Base-by-base conservation (phyloP, 257 asterid species). In the Przewalskia tangutica region DNA sequence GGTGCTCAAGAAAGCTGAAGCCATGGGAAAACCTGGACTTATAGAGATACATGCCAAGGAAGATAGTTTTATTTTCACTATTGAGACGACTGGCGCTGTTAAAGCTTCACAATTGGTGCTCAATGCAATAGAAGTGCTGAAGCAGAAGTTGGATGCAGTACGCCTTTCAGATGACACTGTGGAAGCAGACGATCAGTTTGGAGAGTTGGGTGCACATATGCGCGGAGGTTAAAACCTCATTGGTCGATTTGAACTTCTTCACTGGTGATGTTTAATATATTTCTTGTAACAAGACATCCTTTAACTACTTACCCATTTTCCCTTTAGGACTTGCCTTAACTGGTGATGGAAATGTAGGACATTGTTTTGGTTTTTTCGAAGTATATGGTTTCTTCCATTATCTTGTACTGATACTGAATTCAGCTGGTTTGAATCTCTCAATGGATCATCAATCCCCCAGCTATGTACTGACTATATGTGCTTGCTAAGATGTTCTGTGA, bases 141-240 rank as follows among this genome's bases (percentile, higher is more conserved):
- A 94, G 87, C 97, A 89, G 87, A 96, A 96, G 87, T 71, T 94
- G 87, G 99, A 96, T 81, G 98, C 98, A 9, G 98, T 96, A 80
- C 97, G 98, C 78, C 79, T 96, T 88, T 94, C 99, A 1, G 93
- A 97, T 13, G 99, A 94, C 89, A 93, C 98, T 8, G 97, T 96
- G 85, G 98, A 94, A 89, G 98, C 98, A 60, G 99, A 96, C 79
- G 99, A 94, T 80, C 99, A 96, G 88, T 96, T 96, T 79, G 96
- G 97, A 9, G 98, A 96, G 87, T 85, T 96, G 95, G 99, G 98
- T 66, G 99, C 97, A 10, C 99, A 96, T 87, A 92, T 96, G 98
- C 97, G 98, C 13, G 99, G 99, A 10, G 98, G 98, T 10, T 95
- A 89, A 95, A 23, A 23, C 62, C 62, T 12, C 60, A 13, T 46